Evolutionary conservation across 2,329 filamentous ascomycete genomes (phyloP).

Genomic region (Chaetomium sp.): DNA sequence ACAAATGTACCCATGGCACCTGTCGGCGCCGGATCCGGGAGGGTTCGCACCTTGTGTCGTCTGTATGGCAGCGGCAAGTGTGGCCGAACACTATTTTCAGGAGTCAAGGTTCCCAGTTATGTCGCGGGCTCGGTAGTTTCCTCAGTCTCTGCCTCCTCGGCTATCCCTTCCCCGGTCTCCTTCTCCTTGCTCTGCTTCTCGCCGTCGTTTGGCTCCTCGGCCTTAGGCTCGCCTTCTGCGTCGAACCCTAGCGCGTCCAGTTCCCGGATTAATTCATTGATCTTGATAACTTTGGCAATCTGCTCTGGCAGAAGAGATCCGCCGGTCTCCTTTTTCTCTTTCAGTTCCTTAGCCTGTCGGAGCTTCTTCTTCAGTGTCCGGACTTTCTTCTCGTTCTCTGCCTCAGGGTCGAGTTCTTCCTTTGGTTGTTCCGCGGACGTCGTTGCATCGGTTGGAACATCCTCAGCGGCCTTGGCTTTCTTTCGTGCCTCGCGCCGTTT

Average conservation of each 20-base stretch:
- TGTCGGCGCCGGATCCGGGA: no score
- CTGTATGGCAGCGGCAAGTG: no score
- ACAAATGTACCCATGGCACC: no score
- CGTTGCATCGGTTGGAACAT: constrained; percentile 42
- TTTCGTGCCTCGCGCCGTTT: constrained; percentile 58
- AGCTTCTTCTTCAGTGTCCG: constrained; percentile 91
- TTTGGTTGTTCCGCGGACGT: constrained; percentile 28
- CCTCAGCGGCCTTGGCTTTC: constrained; percentile 53
- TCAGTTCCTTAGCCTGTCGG: constrained; percentile 83
- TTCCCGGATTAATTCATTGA: constrained; percentile 86
- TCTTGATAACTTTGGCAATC: constrained; percentile 95
- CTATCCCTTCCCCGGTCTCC: not conserved
- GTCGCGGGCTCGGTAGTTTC: not conserved
- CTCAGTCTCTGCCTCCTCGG: not conserved
- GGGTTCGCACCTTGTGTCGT: no score
- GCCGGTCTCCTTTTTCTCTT: constrained; percentile 84
- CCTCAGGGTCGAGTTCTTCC: constrained; percentile 58
- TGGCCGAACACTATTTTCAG: no score
- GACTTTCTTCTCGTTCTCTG: constrained; percentile 85
- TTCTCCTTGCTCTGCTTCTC: constrained; percentile 1
- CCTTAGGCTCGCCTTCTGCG: constrained; percentile 58
- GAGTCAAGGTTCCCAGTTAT: no score
- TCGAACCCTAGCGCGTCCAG: constrained; percentile 81
- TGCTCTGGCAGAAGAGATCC: constrained; percentile 84
- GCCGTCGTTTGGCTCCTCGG: not conserved